Percentiles rank a stretch among this genome's conserved stretches.
These are phyloP conservation scores for Hemisphaericaspora subhashii DNA, from an alignment of 1,139 yeast genomes.

Conservation along the genomic window DNA sequence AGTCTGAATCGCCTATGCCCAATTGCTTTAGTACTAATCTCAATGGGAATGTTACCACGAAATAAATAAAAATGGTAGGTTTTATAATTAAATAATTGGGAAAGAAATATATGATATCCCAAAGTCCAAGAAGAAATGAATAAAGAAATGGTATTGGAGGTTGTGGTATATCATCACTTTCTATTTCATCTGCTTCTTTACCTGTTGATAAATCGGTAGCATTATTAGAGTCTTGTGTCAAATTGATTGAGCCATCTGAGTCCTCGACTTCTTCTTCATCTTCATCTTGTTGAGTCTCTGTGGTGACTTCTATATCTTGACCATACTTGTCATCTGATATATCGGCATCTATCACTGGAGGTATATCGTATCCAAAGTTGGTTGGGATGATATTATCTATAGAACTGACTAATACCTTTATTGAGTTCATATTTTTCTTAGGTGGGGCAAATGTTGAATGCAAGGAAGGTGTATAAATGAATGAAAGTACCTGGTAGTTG, in stretches of 20 bases:
- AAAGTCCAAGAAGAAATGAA: conserved; percentile 3
- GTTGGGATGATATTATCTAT: conserved; percentile 34
- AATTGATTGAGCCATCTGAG: neutral
- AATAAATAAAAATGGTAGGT: conserved; percentile 22
- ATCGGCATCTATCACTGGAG: conserved; percentile 8
- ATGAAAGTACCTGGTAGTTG: neutral
- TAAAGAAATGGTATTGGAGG: conserved; percentile 3
- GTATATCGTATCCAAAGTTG: conserved; percentile 7
- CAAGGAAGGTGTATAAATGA: neutral
- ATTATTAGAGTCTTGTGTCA: neutral
- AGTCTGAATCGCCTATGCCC: conserved; percentile 8
- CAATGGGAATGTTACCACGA: conserved; percentile 23
- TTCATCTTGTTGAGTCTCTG: conserved; percentile 14
- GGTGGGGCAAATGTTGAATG: conserved; percentile 19
- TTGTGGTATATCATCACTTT: neutral
- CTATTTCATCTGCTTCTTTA: neutral
- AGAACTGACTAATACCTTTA: conserved; percentile 38
- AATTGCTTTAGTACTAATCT: conserved; percentile 9
- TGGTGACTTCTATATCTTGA: conserved; percentile 4
- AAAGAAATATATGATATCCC: conserved; percentile 17
- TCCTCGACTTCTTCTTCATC: conserved; percentile 15
- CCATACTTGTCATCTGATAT: conserved; percentile 6
- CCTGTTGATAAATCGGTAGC: neutral
- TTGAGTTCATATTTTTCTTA: conserved; percentile 28
- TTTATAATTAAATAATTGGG: conserved; percentile 23